Evolutionary conservation across 2,329 filamentous ascomycete genomes (phyloP).

Genomic region (Diaporthe aspalathi): DNA sequence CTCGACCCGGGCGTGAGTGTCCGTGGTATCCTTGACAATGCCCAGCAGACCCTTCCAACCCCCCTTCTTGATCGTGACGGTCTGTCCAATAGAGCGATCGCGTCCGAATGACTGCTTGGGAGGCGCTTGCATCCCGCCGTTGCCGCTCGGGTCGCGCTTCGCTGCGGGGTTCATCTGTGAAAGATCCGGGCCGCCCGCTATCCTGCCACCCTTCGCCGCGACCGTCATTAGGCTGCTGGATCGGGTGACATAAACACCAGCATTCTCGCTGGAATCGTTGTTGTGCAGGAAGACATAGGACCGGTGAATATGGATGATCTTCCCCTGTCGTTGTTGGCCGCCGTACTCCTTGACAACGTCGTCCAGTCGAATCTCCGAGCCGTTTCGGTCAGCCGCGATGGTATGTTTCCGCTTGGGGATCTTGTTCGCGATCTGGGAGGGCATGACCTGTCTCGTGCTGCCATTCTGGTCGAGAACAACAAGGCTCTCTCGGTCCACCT

Average conservation of each 20-base stretch:
- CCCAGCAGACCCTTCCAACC: slow-evolving; percentile 93
- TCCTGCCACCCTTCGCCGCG: slow-evolving; percentile 90
- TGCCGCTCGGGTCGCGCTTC: slow-evolving; percentile 72
- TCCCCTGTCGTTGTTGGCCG: slow-evolving; percentile 86
- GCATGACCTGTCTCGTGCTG: slow-evolving; percentile 82
- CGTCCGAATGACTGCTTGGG: slow-evolving; percentile 75
- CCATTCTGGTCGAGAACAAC: slow-evolving; percentile 92
- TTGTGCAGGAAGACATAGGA: slow-evolving; percentile 93
- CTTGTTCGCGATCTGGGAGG: slow-evolving; percentile 92
- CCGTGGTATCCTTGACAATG: slow-evolving; percentile 95
- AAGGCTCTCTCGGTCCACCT: slow-evolving; percentile 93
- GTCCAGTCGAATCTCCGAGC: slow-evolving; percentile 90
- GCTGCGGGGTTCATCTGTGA: slow-evolving; percentile 93
- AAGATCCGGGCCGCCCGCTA: slow-evolving; percentile 81
- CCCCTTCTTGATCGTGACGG: slow-evolving; percentile 87
- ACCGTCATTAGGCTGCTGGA: slow-evolving; percentile 88
- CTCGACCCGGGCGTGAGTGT: slow-evolving; percentile 87
- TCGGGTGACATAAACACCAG: slow-evolving; percentile 88
- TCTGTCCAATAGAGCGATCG: slow-evolving; percentile 89
- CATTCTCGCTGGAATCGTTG: slow-evolving; percentile 85
- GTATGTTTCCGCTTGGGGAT: slow-evolving; percentile 84
- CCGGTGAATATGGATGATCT: slow-evolving; percentile 92
- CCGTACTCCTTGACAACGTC: slow-evolving; percentile 93
- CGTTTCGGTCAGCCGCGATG: slow-evolving; percentile 91
- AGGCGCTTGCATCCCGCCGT: slow-evolving; percentile 73